A percentile compares a stretch with the other conserved stretches of the same genome.
These are phyloP conservation scores for Aspergillus transmontanensis DNA, from an alignment of 2,329 filamentous ascomycete genomes.

Conservation along the genomic window DNA sequence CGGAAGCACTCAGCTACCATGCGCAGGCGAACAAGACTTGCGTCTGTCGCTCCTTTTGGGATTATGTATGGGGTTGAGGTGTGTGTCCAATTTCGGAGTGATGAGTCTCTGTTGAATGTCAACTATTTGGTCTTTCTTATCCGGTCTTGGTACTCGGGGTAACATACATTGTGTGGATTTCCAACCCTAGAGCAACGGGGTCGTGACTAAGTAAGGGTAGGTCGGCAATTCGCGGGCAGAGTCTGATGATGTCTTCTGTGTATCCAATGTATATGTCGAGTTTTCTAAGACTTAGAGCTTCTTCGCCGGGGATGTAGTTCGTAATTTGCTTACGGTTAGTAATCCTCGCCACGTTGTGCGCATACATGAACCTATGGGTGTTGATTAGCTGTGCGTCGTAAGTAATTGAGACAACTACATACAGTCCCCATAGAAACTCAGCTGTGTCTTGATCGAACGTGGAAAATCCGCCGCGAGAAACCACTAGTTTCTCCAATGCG, in stretches of 20 bases:
- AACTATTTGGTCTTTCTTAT: background rate
- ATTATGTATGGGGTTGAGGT: constrained; percentile 31
- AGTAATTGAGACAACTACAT: constrained; percentile 12
- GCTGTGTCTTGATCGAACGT: constrained; percentile 33
- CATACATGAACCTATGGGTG: constrained; percentile 34
- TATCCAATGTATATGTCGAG: constrained; percentile 43
- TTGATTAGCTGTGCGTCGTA: background rate
- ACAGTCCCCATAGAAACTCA: constrained; percentile 39
- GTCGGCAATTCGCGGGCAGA: constrained; percentile 37
- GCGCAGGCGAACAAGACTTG: constrained; percentile 32
- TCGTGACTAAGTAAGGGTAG: constrained; percentile 28
- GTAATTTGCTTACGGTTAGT: constrained; percentile 33
- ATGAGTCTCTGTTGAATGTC: constrained; percentile 30
- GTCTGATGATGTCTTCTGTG: constrained; percentile 38
- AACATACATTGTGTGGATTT: constrained; percentile 35
- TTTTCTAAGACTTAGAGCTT: constrained; percentile 29
- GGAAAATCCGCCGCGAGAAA: constrained; percentile 35
- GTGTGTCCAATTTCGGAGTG: constrained; percentile 36
- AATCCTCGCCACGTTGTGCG: constrained; percentile 37
- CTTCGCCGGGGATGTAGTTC: constrained; percentile 20
- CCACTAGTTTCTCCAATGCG: constrained; percentile 36
- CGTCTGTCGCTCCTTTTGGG: constrained; percentile 31
- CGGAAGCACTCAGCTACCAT: constrained; percentile 42
- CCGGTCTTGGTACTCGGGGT: background rate
- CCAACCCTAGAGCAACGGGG: constrained; percentile 24